Conservation (phyloP, 192 early-diverging fungal species). For the Backusella macrospora region DNA sequence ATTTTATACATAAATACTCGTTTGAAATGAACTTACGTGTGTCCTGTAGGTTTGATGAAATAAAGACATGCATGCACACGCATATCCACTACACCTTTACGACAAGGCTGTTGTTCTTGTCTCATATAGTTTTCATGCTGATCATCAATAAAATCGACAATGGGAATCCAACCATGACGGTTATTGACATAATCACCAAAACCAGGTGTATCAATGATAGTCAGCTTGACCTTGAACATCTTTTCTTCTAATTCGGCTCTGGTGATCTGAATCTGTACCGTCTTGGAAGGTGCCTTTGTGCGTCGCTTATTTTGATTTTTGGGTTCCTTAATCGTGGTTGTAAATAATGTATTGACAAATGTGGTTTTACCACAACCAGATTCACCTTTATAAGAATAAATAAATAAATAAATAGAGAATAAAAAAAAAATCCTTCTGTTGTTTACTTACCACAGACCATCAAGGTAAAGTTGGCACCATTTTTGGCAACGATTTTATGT, state of each 20-base stretch:
- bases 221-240: constrained; percentile 95
- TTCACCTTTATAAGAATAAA: constrained; percentile 65
- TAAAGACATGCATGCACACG: constrained; percentile 98
- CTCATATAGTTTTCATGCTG: constrained; percentile 95
- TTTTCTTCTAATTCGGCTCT: constrained; percentile 98
- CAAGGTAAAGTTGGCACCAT: constrained; percentile 94
- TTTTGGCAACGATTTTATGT: constrained; percentile 97
- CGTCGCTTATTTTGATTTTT: constrained; percentile 78
- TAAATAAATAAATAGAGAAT: too few species aligned
- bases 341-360: constrained; percentile 98
- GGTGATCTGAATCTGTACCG: constrained; percentile 95
- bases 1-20: background rate
- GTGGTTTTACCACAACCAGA: constrained; percentile 98
- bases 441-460: constrained; percentile 84
- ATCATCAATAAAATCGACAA: constrained; percentile 98
- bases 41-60: constrained; percentile 98
- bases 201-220: constrained; percentile 90
- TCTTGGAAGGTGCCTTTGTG: constrained; percentile 88
- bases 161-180: constrained; percentile 96
- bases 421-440: background rate
- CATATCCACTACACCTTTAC: constrained; percentile 89
- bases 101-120: constrained; percentile 85
- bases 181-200: constrained; percentile 93
- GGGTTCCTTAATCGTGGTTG: constrained; percentile 91
- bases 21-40: constrained; percentile 61